These are phyloP conservation scores for Trichoderma sp. DNA, from an alignment of 2,329 filamentous ascomycete genomes.

Conservation along the genomic window DNA sequence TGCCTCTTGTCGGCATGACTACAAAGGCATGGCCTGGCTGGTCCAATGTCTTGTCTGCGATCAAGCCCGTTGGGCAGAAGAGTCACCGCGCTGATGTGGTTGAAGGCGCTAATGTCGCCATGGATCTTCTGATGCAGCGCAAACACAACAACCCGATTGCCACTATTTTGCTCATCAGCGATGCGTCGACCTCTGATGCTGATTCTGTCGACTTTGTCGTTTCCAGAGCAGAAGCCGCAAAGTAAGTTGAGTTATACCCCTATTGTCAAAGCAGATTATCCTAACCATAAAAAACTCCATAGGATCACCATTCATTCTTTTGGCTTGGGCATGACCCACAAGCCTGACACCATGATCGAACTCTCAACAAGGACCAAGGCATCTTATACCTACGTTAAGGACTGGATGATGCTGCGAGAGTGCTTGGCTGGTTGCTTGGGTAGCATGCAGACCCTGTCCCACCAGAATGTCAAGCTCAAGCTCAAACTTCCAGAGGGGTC, in stretches of 20 bases:
- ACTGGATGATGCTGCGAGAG: conserved; percentile 99
- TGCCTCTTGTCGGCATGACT: conserved; percentile 97
- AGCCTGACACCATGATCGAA: conserved; percentile 98
- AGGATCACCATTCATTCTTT: conserved; percentile 96
- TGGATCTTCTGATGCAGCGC: conserved; percentile 97
- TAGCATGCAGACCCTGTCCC: conserved; percentile 89
- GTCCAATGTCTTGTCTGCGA: conserved; percentile 81
- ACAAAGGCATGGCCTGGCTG: conserved; percentile 93
- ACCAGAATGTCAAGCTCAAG: conserved; percentile 97
- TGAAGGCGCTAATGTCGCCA: conserved; percentile 95
- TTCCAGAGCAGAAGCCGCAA: conserved; percentile 93
- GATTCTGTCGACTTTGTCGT: conserved; percentile 98
- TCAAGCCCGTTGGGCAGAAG: conserved; percentile 94
- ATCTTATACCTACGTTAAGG: conserved; percentile 97
- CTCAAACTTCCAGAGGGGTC: conserved; percentile 93
- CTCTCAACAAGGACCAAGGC: conserved; percentile 94
- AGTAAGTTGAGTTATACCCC: conserved; percentile 59
- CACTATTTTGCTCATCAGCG: conserved; percentile 94
- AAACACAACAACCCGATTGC: conserved; percentile 95
- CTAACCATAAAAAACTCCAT: conserved; percentile 28
- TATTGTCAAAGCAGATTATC: conserved; percentile 30
- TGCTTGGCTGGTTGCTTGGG: conserved; percentile 93
- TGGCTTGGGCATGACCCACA: conserved; percentile 93
- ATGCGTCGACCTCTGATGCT: conserved; percentile 90
- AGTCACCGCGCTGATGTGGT: conserved; percentile 95